Evolutionary conservation across 164 flowering plant genomes (phyloP), one percentile per base, ranked within the genome.

Genomic region (Tinospora cordifolia): DNA sequence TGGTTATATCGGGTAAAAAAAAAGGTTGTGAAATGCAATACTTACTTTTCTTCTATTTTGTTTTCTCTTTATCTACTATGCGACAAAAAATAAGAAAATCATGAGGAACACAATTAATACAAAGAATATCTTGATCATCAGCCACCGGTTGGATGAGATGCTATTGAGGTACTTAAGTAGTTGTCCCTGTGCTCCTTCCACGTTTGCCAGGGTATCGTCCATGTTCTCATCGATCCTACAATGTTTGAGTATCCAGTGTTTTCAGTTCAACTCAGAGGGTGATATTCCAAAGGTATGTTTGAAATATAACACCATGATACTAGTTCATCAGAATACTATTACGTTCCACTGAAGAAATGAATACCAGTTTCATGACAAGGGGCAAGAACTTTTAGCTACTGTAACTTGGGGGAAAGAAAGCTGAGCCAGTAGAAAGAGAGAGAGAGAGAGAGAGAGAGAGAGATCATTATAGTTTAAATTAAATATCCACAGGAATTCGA

Each of bases 111-210:
- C 84, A 73, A 92, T 75, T 74, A 92, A 75, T 71, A 90, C 92
- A 84, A 90, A 87, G 83, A 92, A 92, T 75, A 92, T 92, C 81
- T 92, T 92, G 84, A 92, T 87, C 97, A 92, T 90, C 82, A 92
- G 79, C 95, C 95, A 92, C 27, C 97, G 76, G 80, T 92, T 92
- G 54, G 97, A 90, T 5, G 97, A 92, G 77, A 92, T 92, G 64
- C 95, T 83, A 58, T 88, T 90, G 19, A 92, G 87, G 75, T 92
- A 92, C 81, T 84, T 86, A 59, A 85, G 81, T 78, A 89, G 73
- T 25, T 81, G 83, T 65, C 87, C 88, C 74, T 93, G 98, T 17
- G 98, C 98, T 12, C 97, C 97, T 74, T 93, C 98, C 63, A 93
- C 98, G 65, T 90, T 93, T 44, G 91, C 81, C 71, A 93, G 70